Base-by-base conservation (phyloP, 257 asterid species). In the Voacanga thouarsii region DNA sequence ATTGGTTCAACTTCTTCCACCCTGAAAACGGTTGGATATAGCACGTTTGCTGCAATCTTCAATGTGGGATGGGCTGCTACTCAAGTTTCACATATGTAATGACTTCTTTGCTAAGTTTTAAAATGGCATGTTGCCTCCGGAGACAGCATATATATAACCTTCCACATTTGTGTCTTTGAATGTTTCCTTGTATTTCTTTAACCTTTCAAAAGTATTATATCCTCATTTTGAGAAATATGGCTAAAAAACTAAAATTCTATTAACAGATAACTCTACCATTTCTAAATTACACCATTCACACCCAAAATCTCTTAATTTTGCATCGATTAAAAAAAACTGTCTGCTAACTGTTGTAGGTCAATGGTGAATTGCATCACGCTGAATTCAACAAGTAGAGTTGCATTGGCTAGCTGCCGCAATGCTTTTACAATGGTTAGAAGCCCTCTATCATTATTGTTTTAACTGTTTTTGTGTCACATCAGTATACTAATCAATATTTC, bases 311-410 rank as follows among this genome's bases (percentile, higher is more conserved):
- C 45, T 64, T 30, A 28, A 26, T 64, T 64, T 41, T n/a, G 24
- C 24, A 24, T 44, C 56, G 43, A 15, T n/a, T 59, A 3, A 59
- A 75, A 19, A 15, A 33, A 57, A 18, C 1, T 64, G 49, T 69
- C 16, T 69, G 71, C 43, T 73, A 49, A 76, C 57, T 16, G 61
- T 71, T 85, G 82, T 76, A 94, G 98, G 98, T 92, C 98, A 7
- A 92, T 94, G 98, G 97, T 94, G 89, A 94, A 92, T 88, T 94
- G 97, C 93, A 94, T 94, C 76, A 92, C 97, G 71, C 85, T 94
- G 84, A 91, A 91, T 70, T 90, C 98, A 23, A 86, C 97, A 12
- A 94, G 95, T 91, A 87, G 97, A 89, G 97, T 90, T 74, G 97
- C 90, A 19, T 81, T 94, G 87, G 86, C 97, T n/a, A 94, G 98